Conservation (phyloP, 169 alveolate species). For the Plasmodium adleri region DNA sequence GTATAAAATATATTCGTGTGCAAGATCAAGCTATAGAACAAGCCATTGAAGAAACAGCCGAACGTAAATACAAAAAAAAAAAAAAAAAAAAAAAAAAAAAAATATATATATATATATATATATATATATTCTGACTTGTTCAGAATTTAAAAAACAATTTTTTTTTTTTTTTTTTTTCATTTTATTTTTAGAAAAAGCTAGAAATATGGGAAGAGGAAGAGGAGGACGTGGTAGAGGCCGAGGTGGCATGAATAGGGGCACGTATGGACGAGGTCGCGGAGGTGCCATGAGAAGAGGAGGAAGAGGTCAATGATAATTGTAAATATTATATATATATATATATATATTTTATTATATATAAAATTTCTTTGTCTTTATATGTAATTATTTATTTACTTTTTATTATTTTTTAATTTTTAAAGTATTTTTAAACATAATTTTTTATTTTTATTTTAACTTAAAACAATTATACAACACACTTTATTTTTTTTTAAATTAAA, state of each 20-base stretch:
- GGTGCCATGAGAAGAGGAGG: slow-evolving; percentile 29
- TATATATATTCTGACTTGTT: background rate
- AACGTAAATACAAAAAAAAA: slow-evolving; percentile 62
- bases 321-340: background rate
- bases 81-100: slow-evolving; percentile 11
- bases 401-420: background rate
- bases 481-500: too few relatives aligned
- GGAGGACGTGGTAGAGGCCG: slow-evolving; percentile 71
- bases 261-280: slow-evolving; percentile 30
- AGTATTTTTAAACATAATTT: background rate
- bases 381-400: background rate
- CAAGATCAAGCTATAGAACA: slow-evolving; percentile 86
- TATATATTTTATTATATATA: background rate
- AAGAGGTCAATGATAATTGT: slow-evolving; percentile 14
- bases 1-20: slow-evolving; percentile 87
- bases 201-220: slow-evolving; percentile 55
- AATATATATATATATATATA: background rate
- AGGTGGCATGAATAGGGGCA: slow-evolving; percentile 30
- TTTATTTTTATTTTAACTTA: too few relatives aligned
- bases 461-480: too few relatives aligned
- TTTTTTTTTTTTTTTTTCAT: slow-evolving; percentile 1
- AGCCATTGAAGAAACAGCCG: slow-evolving; percentile 86
- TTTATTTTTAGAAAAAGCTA: slow-evolving; percentile 29
- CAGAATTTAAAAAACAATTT: background rate
- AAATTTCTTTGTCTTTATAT: background rate